Evolutionary conservation across 1,139 yeast species (phyloP).

Genomic region (Candida freyschussii): DNA sequence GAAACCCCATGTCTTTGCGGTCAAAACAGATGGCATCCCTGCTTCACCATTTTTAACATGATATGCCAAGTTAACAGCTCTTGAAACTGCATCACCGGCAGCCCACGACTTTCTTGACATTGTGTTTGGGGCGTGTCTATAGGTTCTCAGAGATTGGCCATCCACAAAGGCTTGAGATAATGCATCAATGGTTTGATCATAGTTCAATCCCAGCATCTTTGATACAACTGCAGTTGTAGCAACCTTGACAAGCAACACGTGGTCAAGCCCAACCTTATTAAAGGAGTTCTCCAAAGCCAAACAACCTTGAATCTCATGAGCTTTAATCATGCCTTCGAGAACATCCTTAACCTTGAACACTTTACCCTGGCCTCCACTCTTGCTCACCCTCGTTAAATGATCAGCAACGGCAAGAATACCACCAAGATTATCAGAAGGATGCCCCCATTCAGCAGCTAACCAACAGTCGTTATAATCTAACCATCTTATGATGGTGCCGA

Average conservation of each 20-base stretch:
- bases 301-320: constrained; percentile 58
- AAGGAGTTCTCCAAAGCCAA: constrained; percentile 55
- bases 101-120: constrained; percentile 64
- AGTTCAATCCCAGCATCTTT: constrained; percentile 43
- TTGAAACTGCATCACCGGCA: constrained; percentile 58
- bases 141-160: constrained; percentile 54
- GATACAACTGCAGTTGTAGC: constrained; percentile 59
- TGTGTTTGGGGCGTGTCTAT: constrained; percentile 60
- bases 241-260: constrained; percentile 53
- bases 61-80: constrained; percentile 52
- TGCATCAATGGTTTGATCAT: constrained; percentile 50
- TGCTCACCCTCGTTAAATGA: constrained; percentile 44
- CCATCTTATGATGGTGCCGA: constrained; percentile 56
- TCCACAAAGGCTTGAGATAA: constrained; percentile 57
- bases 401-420: constrained; percentile 57
- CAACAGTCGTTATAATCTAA: constrained; percentile 58
- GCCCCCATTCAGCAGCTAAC: constrained; percentile 67
- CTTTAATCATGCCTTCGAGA: constrained; percentile 52
- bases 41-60: constrained; percentile 48
- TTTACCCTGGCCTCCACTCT: constrained; percentile 37
- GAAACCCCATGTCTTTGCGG: constrained; percentile 58
- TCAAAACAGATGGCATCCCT: constrained; percentile 53
- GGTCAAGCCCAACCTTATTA: constrained; percentile 56
- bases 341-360: constrained; percentile 44
- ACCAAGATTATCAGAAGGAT: constrained; percentile 56